Conservation (phyloP, 768 basidiomycete genomes). For the Hydnomerulius pinastri region DNA sequence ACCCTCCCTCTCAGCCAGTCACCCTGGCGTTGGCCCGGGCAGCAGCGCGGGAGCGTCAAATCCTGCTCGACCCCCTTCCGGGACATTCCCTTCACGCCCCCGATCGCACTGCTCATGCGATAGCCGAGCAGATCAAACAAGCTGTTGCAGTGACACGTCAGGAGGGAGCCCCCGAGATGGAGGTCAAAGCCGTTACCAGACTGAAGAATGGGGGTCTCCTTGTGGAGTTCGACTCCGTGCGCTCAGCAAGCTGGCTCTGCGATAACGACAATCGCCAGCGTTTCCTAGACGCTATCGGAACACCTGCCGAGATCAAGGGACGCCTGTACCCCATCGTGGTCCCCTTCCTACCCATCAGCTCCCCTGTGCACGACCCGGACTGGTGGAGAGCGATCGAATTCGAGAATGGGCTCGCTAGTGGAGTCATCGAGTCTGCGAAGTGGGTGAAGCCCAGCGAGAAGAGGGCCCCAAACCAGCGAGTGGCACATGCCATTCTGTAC, state of each 20-base stretch:
- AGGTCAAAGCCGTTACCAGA: not conserved
- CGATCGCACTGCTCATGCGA: not conserved
- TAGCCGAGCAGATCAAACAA: not conserved
- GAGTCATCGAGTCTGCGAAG: not conserved
- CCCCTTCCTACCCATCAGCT: not conserved
- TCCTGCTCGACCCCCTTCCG: not conserved
- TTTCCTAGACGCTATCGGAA: not conserved
- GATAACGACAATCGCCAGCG: no score
- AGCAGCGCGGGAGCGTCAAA: not conserved
- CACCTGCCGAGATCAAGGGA: not conserved
- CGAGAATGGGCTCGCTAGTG: not conserved
- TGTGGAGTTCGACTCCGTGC: not conserved
- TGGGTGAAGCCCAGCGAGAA: not conserved
- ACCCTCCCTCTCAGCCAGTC: not conserved
- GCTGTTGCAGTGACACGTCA: not conserved
- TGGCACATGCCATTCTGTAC: not conserved
- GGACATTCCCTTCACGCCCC: not conserved
- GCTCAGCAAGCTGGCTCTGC: not conserved
- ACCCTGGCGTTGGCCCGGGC: not conserved
- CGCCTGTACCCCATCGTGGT: not conserved
- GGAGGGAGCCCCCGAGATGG: not conserved
- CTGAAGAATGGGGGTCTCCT: not conserved
- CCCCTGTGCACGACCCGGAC: accelerated
- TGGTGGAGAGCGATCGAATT: not conserved
- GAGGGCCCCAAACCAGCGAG: not conserved